Evolutionary conservation across 208 protist species (phyloP).

Genomic region (Wallacemonas rigidus): DNA sequence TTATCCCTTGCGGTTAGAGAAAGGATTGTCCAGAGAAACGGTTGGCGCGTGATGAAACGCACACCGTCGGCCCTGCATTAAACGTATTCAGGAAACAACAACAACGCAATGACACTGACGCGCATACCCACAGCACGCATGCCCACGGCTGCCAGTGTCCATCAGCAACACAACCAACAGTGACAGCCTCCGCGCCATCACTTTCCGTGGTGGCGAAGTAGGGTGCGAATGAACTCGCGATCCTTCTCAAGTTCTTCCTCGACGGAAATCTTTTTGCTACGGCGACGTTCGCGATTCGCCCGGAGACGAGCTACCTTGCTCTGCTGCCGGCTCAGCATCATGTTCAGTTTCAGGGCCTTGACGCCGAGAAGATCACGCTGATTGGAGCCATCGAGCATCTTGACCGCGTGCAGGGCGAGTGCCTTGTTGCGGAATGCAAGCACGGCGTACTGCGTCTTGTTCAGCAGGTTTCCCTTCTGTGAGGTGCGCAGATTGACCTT

Average conservation of each 20-base stretch:
- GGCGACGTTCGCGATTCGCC: conserved; percentile 40
- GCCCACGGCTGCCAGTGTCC: neutral
- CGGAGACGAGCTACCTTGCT: conserved; percentile 61
- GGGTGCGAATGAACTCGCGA: conserved; percentile 61
- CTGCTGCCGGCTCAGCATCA: conserved; percentile 83
- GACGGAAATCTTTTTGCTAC: conserved; percentile 25
- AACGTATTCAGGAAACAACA: neutral
- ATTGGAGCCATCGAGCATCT: conserved; percentile 77
- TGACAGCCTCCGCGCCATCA: neutral
- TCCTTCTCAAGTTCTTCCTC: conserved; percentile 55
- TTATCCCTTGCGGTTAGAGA: neutral
- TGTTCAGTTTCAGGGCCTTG: conserved; percentile 61
- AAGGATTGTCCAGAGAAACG: no score
- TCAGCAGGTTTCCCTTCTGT: conserved; percentile 87
- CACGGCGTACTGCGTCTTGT: conserved; percentile 89
- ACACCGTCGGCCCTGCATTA: neutral
- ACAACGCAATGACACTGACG: neutral
- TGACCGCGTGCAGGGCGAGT: conserved; percentile 80
- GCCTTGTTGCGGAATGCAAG: conserved; percentile 91
- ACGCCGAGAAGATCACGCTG: conserved; percentile 80
- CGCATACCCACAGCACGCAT: neutral
- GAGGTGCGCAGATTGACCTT: conserved; percentile 78
- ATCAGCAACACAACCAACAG: neutral
- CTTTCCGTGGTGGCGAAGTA: conserved; percentile 52
- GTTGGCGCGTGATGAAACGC: no score